Conservation (phyloP, 2,329 filamentous ascomycete genomes). For the Apiospora pterosperma region DNA sequence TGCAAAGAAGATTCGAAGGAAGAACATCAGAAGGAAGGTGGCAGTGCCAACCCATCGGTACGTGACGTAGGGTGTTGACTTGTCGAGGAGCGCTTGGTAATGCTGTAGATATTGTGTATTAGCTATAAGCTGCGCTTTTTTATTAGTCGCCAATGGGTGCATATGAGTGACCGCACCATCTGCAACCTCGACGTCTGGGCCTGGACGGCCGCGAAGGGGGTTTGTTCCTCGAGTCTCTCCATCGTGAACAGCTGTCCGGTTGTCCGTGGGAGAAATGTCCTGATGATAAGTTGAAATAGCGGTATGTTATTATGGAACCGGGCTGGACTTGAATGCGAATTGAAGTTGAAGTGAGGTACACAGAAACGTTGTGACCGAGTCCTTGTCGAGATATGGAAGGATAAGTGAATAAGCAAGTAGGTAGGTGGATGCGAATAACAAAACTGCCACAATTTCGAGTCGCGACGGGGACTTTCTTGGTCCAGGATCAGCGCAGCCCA, state of each 20-base stretch:
- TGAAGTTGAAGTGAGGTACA: neutral
- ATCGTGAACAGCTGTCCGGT: constrained; percentile 41
- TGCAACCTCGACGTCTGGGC: constrained; percentile 76
- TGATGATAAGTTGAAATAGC: neutral
- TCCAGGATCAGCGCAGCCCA: neutral
- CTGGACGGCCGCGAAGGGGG: constrained; percentile 86
- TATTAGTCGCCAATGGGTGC: neutral
- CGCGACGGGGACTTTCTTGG: constrained; percentile 1
- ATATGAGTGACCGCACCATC: constrained; percentile 46
- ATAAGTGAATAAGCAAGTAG: neutral
- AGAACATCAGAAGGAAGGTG: constrained; percentile 74
- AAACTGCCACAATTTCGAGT: neutral
- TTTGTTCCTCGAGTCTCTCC: constrained; percentile 86
- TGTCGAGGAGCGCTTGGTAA: constrained; percentile 92
- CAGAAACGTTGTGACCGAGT: neutral
- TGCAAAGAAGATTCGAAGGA: constrained; percentile 81
- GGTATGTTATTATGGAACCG: neutral
- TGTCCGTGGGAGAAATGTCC: neutral
- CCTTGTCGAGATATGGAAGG: neutral
- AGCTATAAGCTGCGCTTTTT: neutral
- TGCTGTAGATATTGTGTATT: constrained; percentile 53
- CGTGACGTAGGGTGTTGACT: constrained; percentile 81
- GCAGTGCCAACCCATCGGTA: constrained; percentile 92
- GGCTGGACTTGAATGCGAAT: neutral
- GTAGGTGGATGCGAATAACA: neutral